Conservation (phyloP, 176 grass and related monocot species). For the Bromus sterilis region DNA sequence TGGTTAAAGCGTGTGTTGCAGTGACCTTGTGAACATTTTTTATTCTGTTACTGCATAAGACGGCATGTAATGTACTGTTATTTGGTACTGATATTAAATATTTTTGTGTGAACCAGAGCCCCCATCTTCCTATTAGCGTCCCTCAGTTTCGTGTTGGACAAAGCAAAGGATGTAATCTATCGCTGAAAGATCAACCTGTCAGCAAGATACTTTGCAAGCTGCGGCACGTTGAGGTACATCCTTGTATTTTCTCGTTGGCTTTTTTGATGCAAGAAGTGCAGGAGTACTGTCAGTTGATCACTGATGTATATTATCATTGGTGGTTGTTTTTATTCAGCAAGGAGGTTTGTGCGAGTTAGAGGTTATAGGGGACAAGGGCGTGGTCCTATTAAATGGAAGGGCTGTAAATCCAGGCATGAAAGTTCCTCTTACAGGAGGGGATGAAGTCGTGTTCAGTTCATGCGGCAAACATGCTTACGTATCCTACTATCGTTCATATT, state of each 20-base stretch:
- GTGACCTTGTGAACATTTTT: neutral
- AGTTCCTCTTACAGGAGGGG: conserved; percentile 73
- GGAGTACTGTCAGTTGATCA: neutral
- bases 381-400: conserved; percentile 79
- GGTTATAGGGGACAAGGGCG: conserved; percentile 76
- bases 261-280: neutral
- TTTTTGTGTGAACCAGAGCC: conserved; percentile 50
- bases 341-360: conserved; percentile 49
- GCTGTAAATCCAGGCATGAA: conserved; percentile 34
- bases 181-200: conserved; percentile 67
- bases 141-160: conserved; percentile 74
- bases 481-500: conserved; percentile 48
- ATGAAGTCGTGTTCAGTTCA: conserved; percentile 80
- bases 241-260: conserved; percentile 8
- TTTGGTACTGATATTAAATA: conserved; percentile 12
- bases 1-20: neutral
- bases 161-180: conserved; percentile 63
- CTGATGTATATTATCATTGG: conserved; percentile 3
- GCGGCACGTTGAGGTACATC: conserved; percentile 52
- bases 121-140: conserved; percentile 58
- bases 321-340: conserved; percentile 26
- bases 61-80: neutral
- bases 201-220: conserved; percentile 90
- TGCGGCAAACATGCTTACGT: conserved; percentile 88
- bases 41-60: neutral